A percentile compares a stretch with the other conserved stretches of the same genome.
phyloP scores from a whole-genome alignment of 1,284 basidiomycete genomes.

The Irpex sp. region DNA sequence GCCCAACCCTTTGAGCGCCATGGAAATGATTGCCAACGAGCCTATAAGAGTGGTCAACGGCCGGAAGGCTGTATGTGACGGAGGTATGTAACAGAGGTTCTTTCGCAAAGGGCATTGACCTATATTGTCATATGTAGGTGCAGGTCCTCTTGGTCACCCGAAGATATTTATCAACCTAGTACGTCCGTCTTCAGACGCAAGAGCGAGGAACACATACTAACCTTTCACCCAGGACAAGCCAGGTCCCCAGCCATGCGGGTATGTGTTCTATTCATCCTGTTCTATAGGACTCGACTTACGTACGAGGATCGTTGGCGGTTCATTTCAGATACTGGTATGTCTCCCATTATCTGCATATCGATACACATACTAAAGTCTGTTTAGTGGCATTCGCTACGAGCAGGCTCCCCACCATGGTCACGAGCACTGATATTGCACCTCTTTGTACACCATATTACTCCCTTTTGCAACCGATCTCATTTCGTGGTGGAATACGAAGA shows the following conservation, averaged over 20 bases:
- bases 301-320: neutral
- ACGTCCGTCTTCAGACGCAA: conserved; percentile 23
- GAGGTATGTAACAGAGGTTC: conserved; percentile 59
- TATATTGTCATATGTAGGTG: conserved; percentile 50
- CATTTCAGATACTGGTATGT: conserved; percentile 9
- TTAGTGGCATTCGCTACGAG: conserved; percentile 81
- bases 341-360: neutral
- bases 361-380: neutral
- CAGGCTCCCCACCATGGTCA: conserved; percentile 53
- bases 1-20: conserved; percentile 88
- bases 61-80: conserved; percentile 89
- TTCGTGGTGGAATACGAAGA: neutral
- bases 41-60: conserved; percentile 80
- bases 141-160: conserved; percentile 94
- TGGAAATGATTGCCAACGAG: conserved; percentile 85
- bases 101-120: neutral
- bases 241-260: conserved; percentile 79
- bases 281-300: neutral
- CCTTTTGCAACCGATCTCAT: neutral
- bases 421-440: conserved; percentile 29
- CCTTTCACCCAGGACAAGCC: conserved; percentile 60
- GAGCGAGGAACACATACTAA: neutral
- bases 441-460: neutral
- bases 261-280: conserved; percentile 23
- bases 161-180: conserved; percentile 96